phyloP scores from a whole-genome alignment of 192 early-diverging fungal genomes.

The Coemansia sp. region DNA sequence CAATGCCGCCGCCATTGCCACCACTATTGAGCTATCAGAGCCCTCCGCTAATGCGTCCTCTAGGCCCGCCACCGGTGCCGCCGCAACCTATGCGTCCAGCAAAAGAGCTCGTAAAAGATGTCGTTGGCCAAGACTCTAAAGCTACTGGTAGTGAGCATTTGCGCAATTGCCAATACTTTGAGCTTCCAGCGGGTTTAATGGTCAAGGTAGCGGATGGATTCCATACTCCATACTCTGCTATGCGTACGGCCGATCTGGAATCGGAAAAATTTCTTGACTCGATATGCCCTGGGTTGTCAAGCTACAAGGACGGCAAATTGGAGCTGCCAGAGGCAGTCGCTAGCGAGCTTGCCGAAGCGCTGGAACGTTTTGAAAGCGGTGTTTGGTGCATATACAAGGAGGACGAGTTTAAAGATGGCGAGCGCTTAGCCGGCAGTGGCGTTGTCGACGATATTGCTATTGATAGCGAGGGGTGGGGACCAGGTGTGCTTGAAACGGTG shows the following conservation, averaged over 20 bases:
- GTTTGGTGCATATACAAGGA: conserved; percentile 39
- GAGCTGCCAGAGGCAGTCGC: conserved; percentile 5
- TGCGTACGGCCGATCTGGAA: conserved; percentile 13
- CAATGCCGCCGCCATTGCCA: neutral
- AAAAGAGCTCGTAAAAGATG: neutral
- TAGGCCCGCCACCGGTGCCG: neutral
- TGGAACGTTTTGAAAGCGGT: conserved; percentile 24
- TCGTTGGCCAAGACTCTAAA: too few relatives aligned
- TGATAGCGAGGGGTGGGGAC: conserved; percentile 36
- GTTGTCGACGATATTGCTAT: neutral
- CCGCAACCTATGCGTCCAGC: neutral
- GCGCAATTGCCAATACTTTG: conserved; percentile 10
- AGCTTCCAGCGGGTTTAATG: conserved; percentile 38
- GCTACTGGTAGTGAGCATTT: neutral
- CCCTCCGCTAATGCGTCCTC: neutral
- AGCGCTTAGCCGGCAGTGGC: neutral
- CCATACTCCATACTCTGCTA: conserved; percentile 13
- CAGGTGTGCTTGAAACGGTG: conserved; percentile 24
- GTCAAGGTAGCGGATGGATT: conserved; percentile 5
- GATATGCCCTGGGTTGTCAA: conserved; percentile 10
- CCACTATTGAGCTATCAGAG: neutral
- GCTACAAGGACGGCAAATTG: neutral
- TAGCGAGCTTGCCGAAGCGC: conserved; percentile 16
- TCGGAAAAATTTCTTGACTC: conserved; percentile 22
- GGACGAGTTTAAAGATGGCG: conserved; percentile 18